phyloP scores from a whole-genome alignment of 768 basidiomycete species.

The Boletus subparvulus region DNA sequence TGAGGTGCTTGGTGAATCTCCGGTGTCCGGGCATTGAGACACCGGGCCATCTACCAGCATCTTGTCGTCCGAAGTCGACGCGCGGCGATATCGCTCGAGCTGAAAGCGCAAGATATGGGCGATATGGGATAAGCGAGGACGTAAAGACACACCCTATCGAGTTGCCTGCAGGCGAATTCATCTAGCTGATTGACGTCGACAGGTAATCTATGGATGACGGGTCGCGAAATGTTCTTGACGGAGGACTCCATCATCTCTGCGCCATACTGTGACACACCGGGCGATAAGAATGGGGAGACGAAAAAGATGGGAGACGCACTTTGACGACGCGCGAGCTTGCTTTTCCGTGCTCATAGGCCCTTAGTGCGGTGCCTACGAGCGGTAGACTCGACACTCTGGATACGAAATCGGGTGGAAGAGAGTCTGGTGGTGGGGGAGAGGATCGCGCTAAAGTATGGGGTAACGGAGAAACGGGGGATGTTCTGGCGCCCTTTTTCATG shows the following conservation, averaged over 20 bases:
- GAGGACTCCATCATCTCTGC: constrained; percentile 86
- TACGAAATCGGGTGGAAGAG: constrained; percentile 36
- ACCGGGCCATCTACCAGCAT: constrained; percentile 27
- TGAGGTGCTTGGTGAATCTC: neutral
- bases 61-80: constrained; percentile 33
- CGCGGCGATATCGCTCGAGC: constrained; percentile 52
- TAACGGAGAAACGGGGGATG: neutral
- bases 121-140: neutral
- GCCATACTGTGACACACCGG: constrained; percentile 58
- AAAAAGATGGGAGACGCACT: constrained; percentile 39
- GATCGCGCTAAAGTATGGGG: neutral
- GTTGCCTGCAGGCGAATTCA: constrained; percentile 85
- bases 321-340: constrained; percentile 83
- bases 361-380: constrained; percentile 67
- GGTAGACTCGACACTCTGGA: constrained; percentile 68
- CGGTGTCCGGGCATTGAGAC: neutral
- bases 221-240: constrained; percentile 75
- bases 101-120: constrained; percentile 17
- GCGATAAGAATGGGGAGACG: constrained; percentile 9
- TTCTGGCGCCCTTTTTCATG: constrained; percentile 57
- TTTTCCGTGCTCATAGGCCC: constrained; percentile 81
- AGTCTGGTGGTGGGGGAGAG: constrained; percentile 10
- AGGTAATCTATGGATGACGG: constrained; percentile 77
- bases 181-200: constrained; percentile 74
- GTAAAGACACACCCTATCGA: constrained; percentile 63